Percentiles rank a stretch among this genome's conserved stretches.
phyloP scores from a whole-genome alignment of 228 moss, liverwort and hornwort genomes.

The Sphagnum magellanicum region DNA sequence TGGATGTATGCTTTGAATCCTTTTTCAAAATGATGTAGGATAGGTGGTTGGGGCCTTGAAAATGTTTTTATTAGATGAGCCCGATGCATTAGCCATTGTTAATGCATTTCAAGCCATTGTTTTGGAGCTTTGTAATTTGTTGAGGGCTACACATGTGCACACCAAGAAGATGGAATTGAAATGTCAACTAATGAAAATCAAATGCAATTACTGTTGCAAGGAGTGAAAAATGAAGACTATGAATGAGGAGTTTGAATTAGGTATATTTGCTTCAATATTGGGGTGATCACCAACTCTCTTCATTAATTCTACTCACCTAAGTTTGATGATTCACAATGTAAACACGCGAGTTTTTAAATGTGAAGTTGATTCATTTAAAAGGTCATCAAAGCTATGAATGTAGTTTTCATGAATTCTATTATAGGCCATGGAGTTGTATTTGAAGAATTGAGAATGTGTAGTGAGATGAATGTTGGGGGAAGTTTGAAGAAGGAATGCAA shows the following conservation, averaged over 20 bases:
- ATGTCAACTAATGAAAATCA: slow-evolving; percentile 30
- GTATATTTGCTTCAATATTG: slow-evolving; percentile 29
- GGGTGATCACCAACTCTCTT: slow-evolving; percentile 37
- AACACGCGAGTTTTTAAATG: slow-evolving; percentile 9
- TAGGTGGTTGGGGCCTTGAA: slow-evolving; percentile 84
- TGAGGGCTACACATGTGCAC: slow-evolving; percentile 24
- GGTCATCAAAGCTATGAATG: slow-evolving; percentile 28
- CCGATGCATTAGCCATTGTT: slow-evolving; percentile 19
- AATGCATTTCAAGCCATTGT: slow-evolving; percentile 25
- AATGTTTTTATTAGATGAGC: slow-evolving; percentile 81
- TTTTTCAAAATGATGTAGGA: slow-evolving; percentile 65
- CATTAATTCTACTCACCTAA: slow-evolving; percentile 20
- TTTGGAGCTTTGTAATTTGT: slow-evolving; percentile 36
- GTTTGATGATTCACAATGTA: slow-evolving; percentile 11
- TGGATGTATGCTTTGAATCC: slow-evolving; percentile 61
- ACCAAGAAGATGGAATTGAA: slow-evolving; percentile 14
- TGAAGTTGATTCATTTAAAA: slow-evolving; percentile 22
- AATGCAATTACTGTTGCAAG: slow-evolving; percentile 58
- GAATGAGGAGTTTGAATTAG: slow-evolving; percentile 47
- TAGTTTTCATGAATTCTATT: slow-evolving; percentile 33
- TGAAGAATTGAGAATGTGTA: slow-evolving; percentile 3
- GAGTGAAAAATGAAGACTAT: slow-evolving; percentile 42
- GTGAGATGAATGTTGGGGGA: slow-evolving; percentile 7
- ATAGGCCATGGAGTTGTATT: slow-evolving; percentile 17
- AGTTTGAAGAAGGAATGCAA: not conserved